phyloP scores from a whole-genome alignment of 2,329 filamentous ascomycete genomes.

The Aspergillus fructus region DNA sequence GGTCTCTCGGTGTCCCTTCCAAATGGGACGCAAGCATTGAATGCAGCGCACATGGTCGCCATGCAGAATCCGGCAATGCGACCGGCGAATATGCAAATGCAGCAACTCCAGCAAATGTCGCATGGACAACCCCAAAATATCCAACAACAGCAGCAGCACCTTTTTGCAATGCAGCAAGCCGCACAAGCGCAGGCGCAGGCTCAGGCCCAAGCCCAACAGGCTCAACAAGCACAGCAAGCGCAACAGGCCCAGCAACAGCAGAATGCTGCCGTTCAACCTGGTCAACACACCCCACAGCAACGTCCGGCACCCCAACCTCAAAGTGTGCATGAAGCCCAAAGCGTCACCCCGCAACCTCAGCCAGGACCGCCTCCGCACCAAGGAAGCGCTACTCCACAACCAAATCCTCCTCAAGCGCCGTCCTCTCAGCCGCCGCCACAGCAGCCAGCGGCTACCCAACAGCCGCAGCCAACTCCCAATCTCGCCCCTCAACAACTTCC shows the following conservation, averaged over 20 bases:
- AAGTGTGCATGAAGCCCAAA: constrained; percentile 42
- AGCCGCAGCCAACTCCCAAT: constrained; percentile 37
- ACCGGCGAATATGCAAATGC: constrained; percentile 39
- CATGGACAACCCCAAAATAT: constrained; percentile 43
- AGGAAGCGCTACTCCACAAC: constrained; percentile 39
- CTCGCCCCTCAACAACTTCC: constrained; percentile 38
- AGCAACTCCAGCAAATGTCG: constrained; percentile 44
- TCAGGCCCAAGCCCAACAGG: constrained; percentile 25
- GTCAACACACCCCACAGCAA: constrained; percentile 43
- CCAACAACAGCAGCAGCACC: constrained; percentile 45
- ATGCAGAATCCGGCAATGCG: constrained; percentile 45
- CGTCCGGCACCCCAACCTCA: constrained; percentile 43
- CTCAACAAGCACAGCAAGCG: constrained; percentile 33
- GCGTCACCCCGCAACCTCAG: constrained; percentile 46
- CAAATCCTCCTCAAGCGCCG: constrained; percentile 31
- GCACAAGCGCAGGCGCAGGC: constrained; percentile 25
- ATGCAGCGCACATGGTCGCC: constrained; percentile 43
- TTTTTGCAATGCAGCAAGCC: constrained; percentile 36
- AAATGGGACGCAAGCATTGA: constrained; percentile 42
- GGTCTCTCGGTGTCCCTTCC: constrained; percentile 41
- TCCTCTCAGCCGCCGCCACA: constrained; percentile 36
- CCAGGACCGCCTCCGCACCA: constrained; percentile 39
- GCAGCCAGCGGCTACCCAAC: constrained; percentile 36
- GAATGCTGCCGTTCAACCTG: constrained; percentile 33
- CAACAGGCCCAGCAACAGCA: constrained; percentile 30